These are phyloP conservation scores for Ogataea allantospora DNA, from an alignment of 805 yeast species.

Conservation along the genomic window DNA sequence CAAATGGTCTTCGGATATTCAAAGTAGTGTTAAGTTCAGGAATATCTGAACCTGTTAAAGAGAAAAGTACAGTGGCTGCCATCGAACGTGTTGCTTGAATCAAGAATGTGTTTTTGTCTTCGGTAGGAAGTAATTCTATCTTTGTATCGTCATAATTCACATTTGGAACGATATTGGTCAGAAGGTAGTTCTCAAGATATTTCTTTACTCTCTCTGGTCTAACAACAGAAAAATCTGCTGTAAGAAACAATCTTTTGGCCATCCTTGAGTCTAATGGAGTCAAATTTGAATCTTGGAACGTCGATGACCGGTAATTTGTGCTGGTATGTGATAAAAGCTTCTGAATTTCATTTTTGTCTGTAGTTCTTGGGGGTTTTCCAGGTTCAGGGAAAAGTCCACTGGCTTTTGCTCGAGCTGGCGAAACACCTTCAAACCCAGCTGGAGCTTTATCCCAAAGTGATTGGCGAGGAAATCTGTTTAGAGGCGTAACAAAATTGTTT, in stretches of 20 bases:
- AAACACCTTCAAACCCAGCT: constrained; percentile 64
- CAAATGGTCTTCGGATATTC: constrained; percentile 43
- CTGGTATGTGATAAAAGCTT: constrained; percentile 19
- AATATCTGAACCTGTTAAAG: constrained; percentile 38
- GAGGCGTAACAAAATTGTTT: constrained; percentile 37
- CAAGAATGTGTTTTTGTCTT: constrained; percentile 39
- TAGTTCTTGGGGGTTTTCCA: constrained; percentile 45
- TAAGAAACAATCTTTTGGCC: constrained; percentile 26
- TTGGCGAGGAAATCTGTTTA: constrained; percentile 50
- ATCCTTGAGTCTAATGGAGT: constrained; percentile 28
- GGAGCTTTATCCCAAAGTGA: constrained; percentile 74
- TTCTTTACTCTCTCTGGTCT: constrained; percentile 39
- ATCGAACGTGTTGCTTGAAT: constrained; percentile 50
- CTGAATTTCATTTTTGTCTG: constrained; percentile 36
- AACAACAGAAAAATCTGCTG: constrained; percentile 20
- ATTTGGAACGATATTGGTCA: constrained; percentile 43
- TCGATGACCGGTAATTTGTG: constrained; percentile 11
- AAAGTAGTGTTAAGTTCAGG: constrained; percentile 34
- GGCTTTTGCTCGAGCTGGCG: constrained; percentile 74
- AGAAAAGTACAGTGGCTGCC: constrained; percentile 54
- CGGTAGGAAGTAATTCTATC: constrained; percentile 29
- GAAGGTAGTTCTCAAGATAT: constrained; percentile 44
- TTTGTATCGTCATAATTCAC: constrained; percentile 31
- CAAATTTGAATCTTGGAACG: constrained; percentile 24
- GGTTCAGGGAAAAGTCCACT: constrained; percentile 79